Conservation (phyloP, 2,329 filamentous ascomycete species). For the Lasiodiplodia theobromae region DNA sequence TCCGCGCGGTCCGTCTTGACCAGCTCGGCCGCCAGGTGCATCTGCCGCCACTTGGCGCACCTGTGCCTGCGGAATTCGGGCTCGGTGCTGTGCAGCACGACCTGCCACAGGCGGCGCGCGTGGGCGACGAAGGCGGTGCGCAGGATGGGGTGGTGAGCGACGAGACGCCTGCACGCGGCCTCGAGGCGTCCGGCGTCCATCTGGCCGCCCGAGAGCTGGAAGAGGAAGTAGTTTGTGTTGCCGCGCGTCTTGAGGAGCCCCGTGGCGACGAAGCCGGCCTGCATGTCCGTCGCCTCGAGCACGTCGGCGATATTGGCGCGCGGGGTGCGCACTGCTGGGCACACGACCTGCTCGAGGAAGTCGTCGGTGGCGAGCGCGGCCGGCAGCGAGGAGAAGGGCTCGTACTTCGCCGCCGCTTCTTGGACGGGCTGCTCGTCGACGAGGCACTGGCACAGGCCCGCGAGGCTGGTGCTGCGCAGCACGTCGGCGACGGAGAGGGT, state of each 20-base stretch:
- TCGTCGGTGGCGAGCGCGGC: neutral
- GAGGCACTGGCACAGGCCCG: neutral
- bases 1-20: conserved; percentile 41
- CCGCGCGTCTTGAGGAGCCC: neutral
- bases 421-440: neutral
- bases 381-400: neutral
- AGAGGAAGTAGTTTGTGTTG: conserved; percentile 15
- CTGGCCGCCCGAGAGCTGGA: neutral
- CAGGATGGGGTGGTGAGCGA: conserved; percentile 44
- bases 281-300: conserved; percentile 16
- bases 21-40: conserved; percentile 38
- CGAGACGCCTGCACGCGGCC: conserved; percentile 34
- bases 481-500: conserved; percentile 12
- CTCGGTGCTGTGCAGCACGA: conserved; percentile 41
- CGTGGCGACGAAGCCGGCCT: neutral
- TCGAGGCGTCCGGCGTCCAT: conserved; percentile 1
- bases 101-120: conserved; percentile 44
- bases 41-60: conserved; percentile 37
- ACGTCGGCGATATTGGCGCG: conserved; percentile 11
- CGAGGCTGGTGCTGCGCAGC: conserved; percentile 13
- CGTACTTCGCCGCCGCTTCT: neutral
- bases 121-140: conserved; percentile 46
- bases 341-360: conserved; percentile 3
- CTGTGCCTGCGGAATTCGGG: conserved; percentile 43
- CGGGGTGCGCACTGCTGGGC: neutral